Percentiles rank a stretch among this genome's conserved stretches.
phyloP scores from a whole-genome alignment of 1,284 basidiomycete genomes.

The Puccinia coronata region DNA sequence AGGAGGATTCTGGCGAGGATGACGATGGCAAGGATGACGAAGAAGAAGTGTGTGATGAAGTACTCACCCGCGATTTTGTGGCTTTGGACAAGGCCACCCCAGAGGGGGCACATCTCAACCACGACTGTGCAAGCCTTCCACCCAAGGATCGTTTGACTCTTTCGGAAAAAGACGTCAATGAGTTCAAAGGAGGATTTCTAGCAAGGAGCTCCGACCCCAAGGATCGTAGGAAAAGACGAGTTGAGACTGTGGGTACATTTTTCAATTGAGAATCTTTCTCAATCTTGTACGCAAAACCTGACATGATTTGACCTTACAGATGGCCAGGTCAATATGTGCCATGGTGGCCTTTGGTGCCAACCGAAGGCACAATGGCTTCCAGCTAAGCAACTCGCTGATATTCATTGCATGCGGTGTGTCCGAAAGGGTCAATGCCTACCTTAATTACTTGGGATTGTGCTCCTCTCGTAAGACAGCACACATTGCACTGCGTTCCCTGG shows the following conservation, averaged over 20 bases:
- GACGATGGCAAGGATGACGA: not conserved
- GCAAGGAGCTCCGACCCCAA: not conserved
- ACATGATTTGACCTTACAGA: not conserved
- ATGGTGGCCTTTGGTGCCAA: constrained; percentile 26
- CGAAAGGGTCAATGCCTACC: not conserved
- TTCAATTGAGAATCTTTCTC: too few species aligned
- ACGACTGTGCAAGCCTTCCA: not conserved
- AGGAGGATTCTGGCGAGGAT: not conserved
- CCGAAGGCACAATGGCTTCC: not conserved
- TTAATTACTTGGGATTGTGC: not conserved
- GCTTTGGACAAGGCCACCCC: too few species aligned
- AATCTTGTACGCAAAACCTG: too few species aligned
- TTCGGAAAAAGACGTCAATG: not conserved
- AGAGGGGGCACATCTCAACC: too few species aligned
- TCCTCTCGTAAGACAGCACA: too few species aligned
- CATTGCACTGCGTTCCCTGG: not conserved
- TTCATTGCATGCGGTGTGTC: constrained; percentile 2
- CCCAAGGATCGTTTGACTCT: not conserved
- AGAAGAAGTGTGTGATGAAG: not conserved
- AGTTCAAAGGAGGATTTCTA: not conserved
- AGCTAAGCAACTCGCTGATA: not conserved
- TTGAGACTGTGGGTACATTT: too few species aligned
- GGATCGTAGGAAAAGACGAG: not conserved
- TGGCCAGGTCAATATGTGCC: not conserved
- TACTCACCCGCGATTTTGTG: too few species aligned